phyloP scores from a whole-genome alignment of 1,284 basidiomycete genomes.

The Veloporphyrellus conicus region DNA sequence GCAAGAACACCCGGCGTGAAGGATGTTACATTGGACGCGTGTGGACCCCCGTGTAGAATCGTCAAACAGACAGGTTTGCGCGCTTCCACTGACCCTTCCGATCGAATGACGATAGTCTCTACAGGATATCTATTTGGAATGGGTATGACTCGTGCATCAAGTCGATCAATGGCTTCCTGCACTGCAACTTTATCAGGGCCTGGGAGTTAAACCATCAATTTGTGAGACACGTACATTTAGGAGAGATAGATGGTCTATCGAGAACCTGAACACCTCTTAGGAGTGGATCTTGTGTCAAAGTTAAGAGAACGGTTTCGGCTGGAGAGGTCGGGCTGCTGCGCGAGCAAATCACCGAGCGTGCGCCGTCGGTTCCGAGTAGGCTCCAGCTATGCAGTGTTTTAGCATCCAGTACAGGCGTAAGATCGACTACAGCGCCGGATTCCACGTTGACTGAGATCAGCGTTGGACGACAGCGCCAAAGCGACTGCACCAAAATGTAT shows the following conservation, averaged over 20 bases:
- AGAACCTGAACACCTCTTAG: conserved; percentile 9
- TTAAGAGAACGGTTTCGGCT: conserved; percentile 46
- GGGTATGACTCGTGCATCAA: conserved; percentile 42
- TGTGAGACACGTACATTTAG: conserved; percentile 35
- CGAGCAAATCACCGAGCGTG: conserved; percentile 42
- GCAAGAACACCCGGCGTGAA: conserved; percentile 45
- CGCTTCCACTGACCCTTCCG: conserved; percentile 11
- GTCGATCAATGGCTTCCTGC: conserved; percentile 36
- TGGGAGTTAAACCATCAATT: too few species aligned
- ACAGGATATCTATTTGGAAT: conserved; percentile 47
- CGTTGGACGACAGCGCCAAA: conserved; percentile 50
- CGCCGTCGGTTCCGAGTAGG: conserved; percentile 51
- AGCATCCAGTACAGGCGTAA: conserved; percentile 32
- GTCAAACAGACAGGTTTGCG: conserved; percentile 45
- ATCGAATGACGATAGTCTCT: conserved; percentile 52
- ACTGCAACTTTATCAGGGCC: conserved; percentile 33
- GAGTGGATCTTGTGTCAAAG: conserved; percentile 2
- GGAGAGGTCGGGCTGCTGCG: conserved; percentile 50
- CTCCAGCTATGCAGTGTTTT: conserved; percentile 45
- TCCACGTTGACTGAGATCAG: conserved; percentile 40
- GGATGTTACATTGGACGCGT: conserved; percentile 45
- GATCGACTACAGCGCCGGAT: conserved; percentile 38
- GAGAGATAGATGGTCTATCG: conserved; percentile 30
- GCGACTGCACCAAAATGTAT: conserved; percentile 44
- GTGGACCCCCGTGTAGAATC: conserved; percentile 68